These are phyloP conservation scores for Quercus rubra DNA, from an alignment of 306 rosid genomes.

Conservation along the genomic window DNA sequence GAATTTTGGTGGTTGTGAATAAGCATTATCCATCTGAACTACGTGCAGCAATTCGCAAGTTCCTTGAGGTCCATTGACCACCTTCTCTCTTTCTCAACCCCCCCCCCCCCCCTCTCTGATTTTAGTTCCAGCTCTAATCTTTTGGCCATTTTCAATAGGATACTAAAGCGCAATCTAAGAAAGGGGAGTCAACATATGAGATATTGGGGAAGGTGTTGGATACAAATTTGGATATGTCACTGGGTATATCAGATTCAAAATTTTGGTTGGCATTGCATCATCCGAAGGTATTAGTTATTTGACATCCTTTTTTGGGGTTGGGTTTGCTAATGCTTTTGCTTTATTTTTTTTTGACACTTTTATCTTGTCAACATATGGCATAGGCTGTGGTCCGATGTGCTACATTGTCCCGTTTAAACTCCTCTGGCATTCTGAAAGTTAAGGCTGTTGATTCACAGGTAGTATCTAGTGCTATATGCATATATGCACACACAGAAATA, in stretches of 20 bases:
- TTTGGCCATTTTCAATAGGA: conserved; percentile 46
- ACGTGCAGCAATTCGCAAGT: conserved; percentile 64
- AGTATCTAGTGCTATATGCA: background rate
- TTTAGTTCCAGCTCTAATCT: conserved; percentile 16
- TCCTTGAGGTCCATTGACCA: conserved; percentile 54
- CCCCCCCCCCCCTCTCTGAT: background rate
- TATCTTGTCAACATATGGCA: background rate
- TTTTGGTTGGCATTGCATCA: conserved; percentile 82
- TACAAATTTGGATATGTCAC: conserved; percentile 49
- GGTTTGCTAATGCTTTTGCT: conserved; percentile 12
- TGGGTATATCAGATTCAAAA: conserved; percentile 53
- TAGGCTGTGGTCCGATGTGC: conserved; percentile 85
- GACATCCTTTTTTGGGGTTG: background rate
- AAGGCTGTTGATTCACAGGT: conserved; percentile 61
- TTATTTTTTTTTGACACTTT: conserved; percentile 9
- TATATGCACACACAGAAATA: background rate
- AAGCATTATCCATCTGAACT: conserved; percentile 76
- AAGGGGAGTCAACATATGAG: conserved; percentile 48
- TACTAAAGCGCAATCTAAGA: conserved; percentile 44
- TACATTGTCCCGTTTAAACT: conserved; percentile 50
- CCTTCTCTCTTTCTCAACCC: background rate
- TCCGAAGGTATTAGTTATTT: conserved; percentile 57
- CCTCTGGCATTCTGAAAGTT: conserved; percentile 41
- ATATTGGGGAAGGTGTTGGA: conserved; percentile 62
- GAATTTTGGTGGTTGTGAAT: conserved; percentile 49